Evolutionary conservation across 208 protist species (phyloP).

Genomic region (Leishmania tropica): DNA sequence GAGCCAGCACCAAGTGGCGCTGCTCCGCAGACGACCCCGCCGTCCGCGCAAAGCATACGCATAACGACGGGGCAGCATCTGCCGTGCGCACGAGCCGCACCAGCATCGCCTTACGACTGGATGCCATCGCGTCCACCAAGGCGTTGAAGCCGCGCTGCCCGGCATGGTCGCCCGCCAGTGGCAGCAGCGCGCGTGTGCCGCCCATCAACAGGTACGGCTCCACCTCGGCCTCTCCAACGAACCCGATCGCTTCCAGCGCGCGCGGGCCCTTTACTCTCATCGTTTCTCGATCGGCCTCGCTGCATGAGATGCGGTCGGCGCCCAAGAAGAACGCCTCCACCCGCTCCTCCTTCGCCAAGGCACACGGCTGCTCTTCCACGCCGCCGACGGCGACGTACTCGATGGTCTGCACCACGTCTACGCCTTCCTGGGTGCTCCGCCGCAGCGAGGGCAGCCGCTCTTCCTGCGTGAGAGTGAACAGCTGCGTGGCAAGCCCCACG

Average conservation of each 20-base stretch:
- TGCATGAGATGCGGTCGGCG: constrained; percentile 77
- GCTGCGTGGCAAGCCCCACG: constrained; percentile 71
- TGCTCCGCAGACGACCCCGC: constrained; percentile 8
- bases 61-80: constrained; percentile 57
- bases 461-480: constrained; percentile 66
- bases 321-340: constrained; percentile 87
- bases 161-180: constrained; percentile 63
- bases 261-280: constrained; percentile 60
- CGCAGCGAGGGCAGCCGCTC: constrained; percentile 65
- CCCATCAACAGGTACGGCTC: constrained; percentile 78
- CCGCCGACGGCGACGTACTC: constrained; percentile 26
- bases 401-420: constrained; percentile 33
- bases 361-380: not conserved
- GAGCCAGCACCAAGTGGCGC: constrained; percentile 58
- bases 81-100: constrained; percentile 78
- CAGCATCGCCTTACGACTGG: constrained; percentile 53
- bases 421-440: constrained; percentile 48
- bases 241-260: constrained; percentile 77
- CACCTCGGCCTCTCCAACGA: constrained; percentile 61
- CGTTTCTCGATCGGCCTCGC: constrained; percentile 59
- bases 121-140: constrained; percentile 75
- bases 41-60: constrained; percentile 51
- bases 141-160: constrained; percentile 64
- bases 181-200: constrained; percentile 59
- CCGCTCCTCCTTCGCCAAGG: constrained; percentile 20